A percentile compares a stretch with the other conserved stretches of the same genome.
These are phyloP conservation scores for Yarrowia sp. DNA, from an alignment of 805 yeast genomes.

Conservation along the genomic window DNA sequence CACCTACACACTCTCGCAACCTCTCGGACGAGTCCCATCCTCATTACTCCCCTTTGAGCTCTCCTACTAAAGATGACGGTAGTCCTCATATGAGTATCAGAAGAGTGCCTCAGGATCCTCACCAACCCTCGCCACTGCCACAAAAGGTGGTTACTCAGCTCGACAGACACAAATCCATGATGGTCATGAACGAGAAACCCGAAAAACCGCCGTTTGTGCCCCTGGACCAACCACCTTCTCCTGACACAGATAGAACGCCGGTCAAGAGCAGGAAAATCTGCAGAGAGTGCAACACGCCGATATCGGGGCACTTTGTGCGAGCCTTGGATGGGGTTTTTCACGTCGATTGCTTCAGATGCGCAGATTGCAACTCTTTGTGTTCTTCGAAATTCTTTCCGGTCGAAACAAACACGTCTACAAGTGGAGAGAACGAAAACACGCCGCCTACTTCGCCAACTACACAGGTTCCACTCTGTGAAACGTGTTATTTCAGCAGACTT, in stretches of 20 bases:
- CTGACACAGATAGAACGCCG: neutral
- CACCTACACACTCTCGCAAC: conserved; percentile 10
- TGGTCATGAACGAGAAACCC: conserved; percentile 3
- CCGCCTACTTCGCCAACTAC: conserved; percentile 37
- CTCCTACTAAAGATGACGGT: neutral
- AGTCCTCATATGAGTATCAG: conserved; percentile 9
- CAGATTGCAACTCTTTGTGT: conserved; percentile 78
- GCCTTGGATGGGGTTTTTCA: conserved; percentile 81
- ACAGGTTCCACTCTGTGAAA: conserved; percentile 78
- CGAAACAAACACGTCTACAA: conserved; percentile 43
- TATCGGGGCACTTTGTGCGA: conserved; percentile 76
- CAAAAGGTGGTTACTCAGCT: neutral
- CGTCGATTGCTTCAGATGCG: conserved; percentile 81
- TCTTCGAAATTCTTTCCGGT: conserved; percentile 86
- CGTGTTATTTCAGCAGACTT: conserved; percentile 82
- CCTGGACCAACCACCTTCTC: conserved; percentile 13
- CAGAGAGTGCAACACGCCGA: conserved; percentile 51
- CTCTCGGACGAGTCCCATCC: neutral
- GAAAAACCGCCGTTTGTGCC: neutral
- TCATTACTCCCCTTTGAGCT: neutral
- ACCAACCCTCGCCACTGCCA: neutral
- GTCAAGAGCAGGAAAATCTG: conserved; percentile 41
- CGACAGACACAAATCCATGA: conserved; percentile 10
- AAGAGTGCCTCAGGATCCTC: neutral
- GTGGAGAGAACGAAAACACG: conserved; percentile 29